Evolutionary conservation across 2,329 filamentous ascomycete species (phyloP), one percentile per base, ranked within the genome.

Genomic region (Exophiala sp.): DNA sequence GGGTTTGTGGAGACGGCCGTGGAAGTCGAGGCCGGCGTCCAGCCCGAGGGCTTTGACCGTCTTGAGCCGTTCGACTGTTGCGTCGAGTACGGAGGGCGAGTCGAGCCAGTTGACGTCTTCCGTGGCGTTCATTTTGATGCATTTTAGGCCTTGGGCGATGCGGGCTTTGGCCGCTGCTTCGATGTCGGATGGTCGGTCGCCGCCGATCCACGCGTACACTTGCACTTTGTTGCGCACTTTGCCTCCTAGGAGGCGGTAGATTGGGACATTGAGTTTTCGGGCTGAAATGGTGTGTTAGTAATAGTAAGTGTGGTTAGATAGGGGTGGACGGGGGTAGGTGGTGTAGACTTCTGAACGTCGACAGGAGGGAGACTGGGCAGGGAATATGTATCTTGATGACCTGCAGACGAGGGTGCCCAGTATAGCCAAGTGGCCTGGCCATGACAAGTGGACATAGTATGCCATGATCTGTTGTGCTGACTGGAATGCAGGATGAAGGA

Each of bases 131-230:
- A 88, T 88, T 63, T 88, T 87, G 48, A 88, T 52, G 40, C 55
- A 59, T 11, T 52, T 56, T 21, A 70, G 64, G 1, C 69, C 69
- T 47, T 72, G 69, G 13, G 62, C 65, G n/a, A 67, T 62, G 24
- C 68, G 65, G 4, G 64, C 66, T 59, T 67, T 68, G 73, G 60
- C 84, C 60, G 81, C 82, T 61, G 78, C 75, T 4, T 80, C 77
- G 2, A 88, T 74, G 58, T 86, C 83, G 2, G 67, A 64, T 0
- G 84, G 85, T 4, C 81, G 68, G 58, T 88, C 83, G 2, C 84
- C 84, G 2, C 84, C 84, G 47, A 87, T 86, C 84, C 84, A 87
- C 7, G 80, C 80, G 61, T 88, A 88, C 0, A 87, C 83, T 55
- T 80, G 78, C 11, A 86, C 68, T 58, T 80, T 82, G 53, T 81